Conservation (phyloP, 192 early-diverging fungal genomes). For the Umbelopsis isabellina region DNA sequence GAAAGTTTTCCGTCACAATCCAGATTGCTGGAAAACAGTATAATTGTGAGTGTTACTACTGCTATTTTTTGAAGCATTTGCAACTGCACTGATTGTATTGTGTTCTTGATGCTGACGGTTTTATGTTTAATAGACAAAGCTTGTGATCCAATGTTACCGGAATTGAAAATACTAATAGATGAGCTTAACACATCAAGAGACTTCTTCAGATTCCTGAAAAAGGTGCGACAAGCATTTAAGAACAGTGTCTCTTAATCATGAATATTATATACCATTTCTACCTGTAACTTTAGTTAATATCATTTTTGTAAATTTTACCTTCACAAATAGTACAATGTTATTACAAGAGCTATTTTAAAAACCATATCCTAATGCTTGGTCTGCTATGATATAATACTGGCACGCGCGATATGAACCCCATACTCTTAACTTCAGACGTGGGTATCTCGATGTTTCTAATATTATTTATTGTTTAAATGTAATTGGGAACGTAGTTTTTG, state of each 20-base stretch:
- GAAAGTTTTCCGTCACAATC: constrained; percentile 6
- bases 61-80: neutral
- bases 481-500: too few species aligned
- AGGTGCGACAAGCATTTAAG: constrained; percentile 4
- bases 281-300: neutral
- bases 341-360: too few species aligned
- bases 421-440: too few species aligned
- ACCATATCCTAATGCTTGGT: too few species aligned
- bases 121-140: neutral
- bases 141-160: neutral
- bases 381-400: too few species aligned
- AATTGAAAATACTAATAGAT: neutral
- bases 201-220: constrained; percentile 9
- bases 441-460: too few species aligned
- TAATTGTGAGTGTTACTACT: neutral
- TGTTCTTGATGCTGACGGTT: neutral
- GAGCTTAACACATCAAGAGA: constrained; percentile 7
- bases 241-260: neutral
- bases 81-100: neutral
- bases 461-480: too few species aligned
- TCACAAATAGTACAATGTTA: too few species aligned
- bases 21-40: constrained; percentile 15
- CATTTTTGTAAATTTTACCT: neutral
- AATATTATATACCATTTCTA: neutral
- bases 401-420: too few species aligned